Percentiles rank a stretch among this genome's conserved stretches.
These are phyloP conservation scores for Trichaptum fuscoviolaceum DNA, from an alignment of 768 basidiomycete genomes.

Conservation along the genomic window DNA sequence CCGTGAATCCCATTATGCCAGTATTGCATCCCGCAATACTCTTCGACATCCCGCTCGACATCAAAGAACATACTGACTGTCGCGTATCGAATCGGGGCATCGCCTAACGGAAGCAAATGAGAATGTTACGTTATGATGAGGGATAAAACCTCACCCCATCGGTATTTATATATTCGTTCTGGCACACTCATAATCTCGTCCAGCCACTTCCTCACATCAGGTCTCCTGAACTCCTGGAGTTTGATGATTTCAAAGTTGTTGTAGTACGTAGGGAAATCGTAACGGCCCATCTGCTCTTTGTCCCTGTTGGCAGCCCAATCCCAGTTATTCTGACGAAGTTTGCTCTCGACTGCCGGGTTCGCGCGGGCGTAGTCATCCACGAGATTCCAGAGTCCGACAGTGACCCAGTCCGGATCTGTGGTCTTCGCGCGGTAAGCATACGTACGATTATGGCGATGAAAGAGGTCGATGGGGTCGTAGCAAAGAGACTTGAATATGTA, in stretches of 20 bases:
- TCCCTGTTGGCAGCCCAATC: slow-evolving; percentile 4
- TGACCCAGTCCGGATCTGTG: slow-evolving; percentile 12
- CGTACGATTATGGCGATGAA: slow-evolving; percentile 13
- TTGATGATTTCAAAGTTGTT: slow-evolving; percentile 18
- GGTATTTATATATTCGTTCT: slow-evolving; percentile 16
- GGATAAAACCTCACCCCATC: slow-evolving; percentile 15
- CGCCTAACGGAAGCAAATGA: slow-evolving; percentile 8
- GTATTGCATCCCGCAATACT: background rate
- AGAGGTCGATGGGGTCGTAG: slow-evolving; percentile 18
- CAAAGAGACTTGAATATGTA: slow-evolving; percentile 11
- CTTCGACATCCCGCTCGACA: slow-evolving; percentile 16
- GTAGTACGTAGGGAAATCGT: slow-evolving; percentile 11
- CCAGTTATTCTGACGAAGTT: slow-evolving; percentile 12
- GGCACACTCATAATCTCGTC: slow-evolving; percentile 15
- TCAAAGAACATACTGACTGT: slow-evolving; percentile 18
- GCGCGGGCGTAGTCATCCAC: slow-evolving; percentile 14
- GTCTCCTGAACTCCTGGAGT: slow-evolving; percentile 11
- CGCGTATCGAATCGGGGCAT: slow-evolving; percentile 16
- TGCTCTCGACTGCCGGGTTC: slow-evolving; percentile 10
- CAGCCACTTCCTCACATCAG: slow-evolving; percentile 14
- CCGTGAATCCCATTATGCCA: background rate
- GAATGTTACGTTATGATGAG: background rate
- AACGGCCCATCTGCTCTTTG: slow-evolving; percentile 4
- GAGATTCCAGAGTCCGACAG: slow-evolving; percentile 14
- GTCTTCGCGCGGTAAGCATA: slow-evolving; percentile 13